Evolutionary conservation across 2,329 filamentous ascomycete species (phyloP), one percentile per base, ranked within the genome.

Genomic region (Fusarium chlamydosporum): DNA sequence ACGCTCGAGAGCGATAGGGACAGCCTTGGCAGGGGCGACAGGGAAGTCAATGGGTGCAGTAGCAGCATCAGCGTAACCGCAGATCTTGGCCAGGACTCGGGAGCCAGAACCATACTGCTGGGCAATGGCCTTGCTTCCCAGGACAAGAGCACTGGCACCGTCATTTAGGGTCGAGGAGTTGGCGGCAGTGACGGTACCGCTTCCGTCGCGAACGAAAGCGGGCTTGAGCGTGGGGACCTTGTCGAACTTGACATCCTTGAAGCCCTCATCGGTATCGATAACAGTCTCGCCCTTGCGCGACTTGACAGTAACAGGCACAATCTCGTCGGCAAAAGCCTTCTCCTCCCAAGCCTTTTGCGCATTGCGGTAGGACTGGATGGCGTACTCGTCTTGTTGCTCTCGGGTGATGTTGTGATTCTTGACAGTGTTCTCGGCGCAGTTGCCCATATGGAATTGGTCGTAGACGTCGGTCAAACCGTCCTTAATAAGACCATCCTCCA

Each of bases 381-480:
- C 93, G 76, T 96, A 98, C 68, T 91, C 86, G 75, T 99, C 96
- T 82, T 99, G 96, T 78, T 92, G 89, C 79, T 97, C 89, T 15
- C 96, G 85, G 10, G 91, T 90, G 67, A 99, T 87, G 1, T 86
- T 83, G 79, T 93, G 87, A 74, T 94, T 95, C 85, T 97, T 97
- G 47, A 92, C 96, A 3, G 95, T 97, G 72, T 91, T 93, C 83
- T 99, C 96, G 16, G 94, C 94, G 77, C 96, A 99, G 74, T 96
- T 94, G 42, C 96, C 96, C 96, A 99, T 99, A 81, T 98, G 96
- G 76, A 97, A 92, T 77, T 97, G 88, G 79, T 97, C 94, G 81
- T 97, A 99, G 15, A 97, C 95, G 77, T 99, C 96, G 84, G 93
- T 97, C 65, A 99, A 82, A 1, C 96, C 96, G 76, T 99, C 96